Base-by-base conservation (phyloP, 2,329 filamentous ascomycete species). In the Monilinia fructicola region DNA sequence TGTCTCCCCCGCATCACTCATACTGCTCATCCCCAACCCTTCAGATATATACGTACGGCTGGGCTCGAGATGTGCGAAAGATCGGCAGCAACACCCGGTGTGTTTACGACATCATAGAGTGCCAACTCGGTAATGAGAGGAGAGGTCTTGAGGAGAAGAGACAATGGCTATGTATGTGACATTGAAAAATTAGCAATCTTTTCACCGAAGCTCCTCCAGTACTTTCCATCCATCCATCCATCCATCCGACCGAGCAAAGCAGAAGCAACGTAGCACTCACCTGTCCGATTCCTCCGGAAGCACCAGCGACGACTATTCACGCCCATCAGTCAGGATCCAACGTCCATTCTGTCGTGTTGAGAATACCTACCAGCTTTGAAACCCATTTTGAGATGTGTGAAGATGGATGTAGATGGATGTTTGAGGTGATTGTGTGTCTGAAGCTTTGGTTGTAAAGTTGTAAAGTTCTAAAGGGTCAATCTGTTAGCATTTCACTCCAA, bases 201-300 rank as follows among this genome's bases (percentile, higher is more conserved):
- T 44, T 62, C 38, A 26, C 46, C 2, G 31, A 4, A 14, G 23
- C 6, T 10, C 18, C 4, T 38, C 21, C 28, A 2, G 12, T 23
- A 26, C 23, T 12, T 58, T 23, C 7, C 4, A 14, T 35, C 1
- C 3, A 35, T 38, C 4, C 5, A n/a, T 23, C 7, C 4, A 14
- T 35, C 1, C 3, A 35, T 38, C 4, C 5, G n/a, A 21, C 28
- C 11, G 12, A 23, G 11, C 6, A 4, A 60, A 35, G 7, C 11
- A 12, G 23, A 60, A 66, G 21, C 18, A 59, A 35, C 42, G 10
- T 3, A n/a, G 16, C 12, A 83, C 76, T 64, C 79, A 96, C 93
- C 89, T 97, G 94, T 81, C 94, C 95, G 88, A 99, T 99, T 84
- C 95, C 95, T 83, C 95, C 95, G 80, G 94, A 89, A 79, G 94